Conservation (phyloP, 2,329 filamentous ascomycete genomes). For the Talaromyces sp. region DNA sequence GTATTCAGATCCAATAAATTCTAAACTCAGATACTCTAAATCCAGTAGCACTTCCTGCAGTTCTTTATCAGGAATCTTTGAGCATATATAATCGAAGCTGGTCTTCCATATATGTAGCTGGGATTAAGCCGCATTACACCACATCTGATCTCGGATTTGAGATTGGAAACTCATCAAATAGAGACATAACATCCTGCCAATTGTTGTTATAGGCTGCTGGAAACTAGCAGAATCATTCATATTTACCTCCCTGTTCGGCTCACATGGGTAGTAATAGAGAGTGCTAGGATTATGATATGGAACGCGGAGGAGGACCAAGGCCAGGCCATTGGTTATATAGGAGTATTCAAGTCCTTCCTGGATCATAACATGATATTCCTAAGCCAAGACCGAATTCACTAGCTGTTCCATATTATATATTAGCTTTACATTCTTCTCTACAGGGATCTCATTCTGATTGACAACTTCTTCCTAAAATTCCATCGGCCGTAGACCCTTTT, state of each 20-base stretch:
- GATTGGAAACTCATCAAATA: slow-evolving; percentile 17
- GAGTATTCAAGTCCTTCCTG: slow-evolving; percentile 25
- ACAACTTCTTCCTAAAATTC: slow-evolving; percentile 20
- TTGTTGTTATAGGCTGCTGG: slow-evolving; percentile 16
- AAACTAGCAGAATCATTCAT: slow-evolving; percentile 7
- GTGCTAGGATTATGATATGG: slow-evolving; percentile 21
- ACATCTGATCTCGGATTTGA: slow-evolving; percentile 19
- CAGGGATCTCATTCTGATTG: slow-evolving; percentile 15
- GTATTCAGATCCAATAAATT: slow-evolving; percentile 18
- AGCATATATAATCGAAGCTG: slow-evolving; percentile 19
- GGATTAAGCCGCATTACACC: slow-evolving; percentile 18
- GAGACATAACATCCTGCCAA: slow-evolving; percentile 20
- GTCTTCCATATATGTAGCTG: slow-evolving; percentile 20
- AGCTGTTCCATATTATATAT: slow-evolving; percentile 14
- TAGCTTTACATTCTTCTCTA: slow-evolving; percentile 9
- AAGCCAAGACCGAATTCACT: slow-evolving; percentile 19
- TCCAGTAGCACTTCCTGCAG: slow-evolving; percentile 17
- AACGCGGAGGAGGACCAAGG: slow-evolving; percentile 19
- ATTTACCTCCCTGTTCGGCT: slow-evolving; percentile 22
- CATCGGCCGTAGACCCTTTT: slow-evolving; percentile 17
- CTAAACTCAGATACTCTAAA: slow-evolving; percentile 19
- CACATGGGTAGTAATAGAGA: slow-evolving; percentile 26
- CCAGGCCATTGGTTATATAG: slow-evolving; percentile 23
- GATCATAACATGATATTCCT: slow-evolving; percentile 29
- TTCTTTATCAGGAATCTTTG: slow-evolving; percentile 20